Evolutionary conservation across 2,329 filamentous ascomycete genomes (phyloP), one percentile per base, ranked within the genome.

Genomic region (Aspergillus tamarii): DNA sequence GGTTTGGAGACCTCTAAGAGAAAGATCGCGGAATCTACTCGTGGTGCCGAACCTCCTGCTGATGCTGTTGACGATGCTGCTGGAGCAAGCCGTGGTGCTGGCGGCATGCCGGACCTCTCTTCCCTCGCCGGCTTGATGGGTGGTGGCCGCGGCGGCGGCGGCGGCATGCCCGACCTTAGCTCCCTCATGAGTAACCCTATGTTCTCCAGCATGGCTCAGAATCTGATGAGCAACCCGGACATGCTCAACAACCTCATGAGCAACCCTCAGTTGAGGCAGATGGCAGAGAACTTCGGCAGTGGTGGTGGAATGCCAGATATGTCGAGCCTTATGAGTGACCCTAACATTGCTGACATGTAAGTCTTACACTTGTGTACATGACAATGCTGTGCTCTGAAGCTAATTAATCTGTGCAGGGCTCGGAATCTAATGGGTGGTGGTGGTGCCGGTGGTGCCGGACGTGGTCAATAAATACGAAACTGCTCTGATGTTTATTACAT

Each of bases 151-250:
- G 87, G 84, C 28, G 88, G 84, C 16, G 84, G 81, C 11, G 89
- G 87, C 6, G 89, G 86, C 60, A 95, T 97, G 91, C 93, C 94
- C 14, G 94, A 98, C 78, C 84, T 99, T 28, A 82, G 88, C 67
- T 87, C 88, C 67, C 89, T 99, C 78, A 96, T 98, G 93, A 93
- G 84, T 84, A 99, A 98, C 83, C 95, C 95, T 61, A 98, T 98
- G 95, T 96, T 99, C 82, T 88, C 93, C 57, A 91, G 87, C 82
- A 97, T 98, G 93, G 95, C 95, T 5, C 93, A 97, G 84, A 97
- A 92, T 80, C 81, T 99, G 61, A 98, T 98, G 95, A 92, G 89
- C 81, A 97, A 99, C 82, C 95, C 95, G 0, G 92, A 96, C 11
- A 88, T 94, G 84, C 91, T 98, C 88, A 87, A 84, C 76, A 95